Base-by-base conservation (phyloP, 2,329 filamentous ascomycete species). In the Penicillium sp. region DNA sequence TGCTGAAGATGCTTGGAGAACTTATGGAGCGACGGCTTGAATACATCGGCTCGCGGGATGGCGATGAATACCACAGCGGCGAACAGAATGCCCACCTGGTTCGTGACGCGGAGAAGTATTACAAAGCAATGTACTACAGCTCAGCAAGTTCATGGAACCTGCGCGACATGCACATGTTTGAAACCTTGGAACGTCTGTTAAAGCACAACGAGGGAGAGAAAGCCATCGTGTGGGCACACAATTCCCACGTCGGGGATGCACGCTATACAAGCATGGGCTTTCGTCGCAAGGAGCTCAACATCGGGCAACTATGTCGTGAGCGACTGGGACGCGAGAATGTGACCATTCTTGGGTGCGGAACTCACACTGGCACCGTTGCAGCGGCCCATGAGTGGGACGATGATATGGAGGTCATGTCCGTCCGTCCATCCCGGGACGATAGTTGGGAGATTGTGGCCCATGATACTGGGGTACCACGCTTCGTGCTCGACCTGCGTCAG, bases 201-300 rank as follows among this genome's bases (percentile, higher is more conserved):
- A 71, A 78, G 54, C 71, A 75, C 54, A 76, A 76, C 35, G 70
- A 71, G 2, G 69, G 70, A 25, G 51, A 65, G 12, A 82, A 82
- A 58, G 80, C 78, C 0, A 75, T 83, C 5, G 77, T 84, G 12
- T 84, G 81, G 81, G 81, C 81, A 27, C 81, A 82, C 61, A 83
- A 82, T 58, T 80, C 77, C 50, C 81, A 84, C 50, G 67, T 82
- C 12, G 81, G 81, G n/a, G 81, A 84, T 62, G 81, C 81, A n/a
- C 74, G 81, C 17, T 78, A 75, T 35, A 83, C 80, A 6, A 77
- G 75, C 54, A 82, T 82, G 80, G 77, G 80, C 10, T 70, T 65
- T 35, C 65, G 71, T 3, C 69, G 73, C 19, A 75, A 75, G 8
- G 79, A 82, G 65, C 65, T 82, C 48, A 84, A 82, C 60, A 71